These are phyloP conservation scores for Porogramme epimiltina DNA, from an alignment of 1,284 basidiomycete species.

Conservation along the genomic window DNA sequence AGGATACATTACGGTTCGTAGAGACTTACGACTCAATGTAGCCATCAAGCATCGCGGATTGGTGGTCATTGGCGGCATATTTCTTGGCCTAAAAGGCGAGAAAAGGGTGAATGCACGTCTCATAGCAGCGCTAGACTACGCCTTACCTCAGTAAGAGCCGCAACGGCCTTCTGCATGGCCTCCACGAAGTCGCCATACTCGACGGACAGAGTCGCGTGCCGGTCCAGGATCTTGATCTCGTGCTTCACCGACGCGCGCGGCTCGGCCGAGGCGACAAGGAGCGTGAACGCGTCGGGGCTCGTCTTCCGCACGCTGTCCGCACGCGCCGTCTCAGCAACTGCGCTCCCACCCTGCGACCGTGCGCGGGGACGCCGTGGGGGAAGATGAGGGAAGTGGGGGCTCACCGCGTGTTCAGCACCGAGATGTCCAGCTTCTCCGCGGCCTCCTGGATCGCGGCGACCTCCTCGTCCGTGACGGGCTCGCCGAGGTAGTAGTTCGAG, in stretches of 20 bases:
- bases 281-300: conserved; percentile 56
- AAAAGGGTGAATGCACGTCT: neutral
- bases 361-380: no score
- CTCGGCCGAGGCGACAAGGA: conserved; percentile 73
- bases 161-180: conserved; percentile 53
- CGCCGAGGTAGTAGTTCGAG: conserved; percentile 82
- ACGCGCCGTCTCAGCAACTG: neutral
- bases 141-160: conserved; percentile 61
- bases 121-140: neutral
- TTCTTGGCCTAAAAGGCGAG: conserved; percentile 58
- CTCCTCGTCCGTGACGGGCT: conserved; percentile 70
- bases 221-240: conserved; percentile 46
- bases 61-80: conserved; percentile 72
- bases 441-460: conserved; percentile 72
- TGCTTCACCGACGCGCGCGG: conserved; percentile 41
- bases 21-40: conserved; percentile 78
- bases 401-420: conserved; percentile 83
- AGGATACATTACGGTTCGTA: no score
- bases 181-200: conserved; percentile 73
- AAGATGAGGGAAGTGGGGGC: conserved; percentile 1
- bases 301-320: conserved; percentile 66
- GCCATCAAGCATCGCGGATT: conserved; percentile 71
- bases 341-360: neutral
- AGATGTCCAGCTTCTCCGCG: conserved; percentile 71
- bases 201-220: conserved; percentile 55